phyloP scores from a whole-genome alignment of 2,329 filamentous ascomycete species.

The Xylaria sp. region DNA sequence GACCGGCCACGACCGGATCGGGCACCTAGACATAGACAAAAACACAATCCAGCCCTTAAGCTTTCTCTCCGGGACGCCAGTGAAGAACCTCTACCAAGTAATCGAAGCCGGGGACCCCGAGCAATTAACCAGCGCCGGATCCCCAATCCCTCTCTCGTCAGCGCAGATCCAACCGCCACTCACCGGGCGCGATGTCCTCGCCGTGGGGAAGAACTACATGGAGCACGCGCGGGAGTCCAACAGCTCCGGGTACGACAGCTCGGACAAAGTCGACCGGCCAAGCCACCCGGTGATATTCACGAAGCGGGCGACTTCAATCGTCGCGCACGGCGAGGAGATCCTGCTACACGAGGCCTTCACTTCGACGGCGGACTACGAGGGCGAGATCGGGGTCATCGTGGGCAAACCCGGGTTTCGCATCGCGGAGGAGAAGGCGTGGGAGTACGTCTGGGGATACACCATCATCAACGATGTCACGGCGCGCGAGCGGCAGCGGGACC shows the following conservation, averaged over 20 bases:
- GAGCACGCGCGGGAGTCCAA: constrained; percentile 28
- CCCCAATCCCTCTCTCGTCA: neutral
- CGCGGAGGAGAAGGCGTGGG: constrained; percentile 17
- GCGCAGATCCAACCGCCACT: constrained; percentile 19
- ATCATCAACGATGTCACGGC: constrained; percentile 27
- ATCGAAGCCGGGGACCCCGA: constrained; percentile 23
- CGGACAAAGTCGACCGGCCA: constrained; percentile 24
- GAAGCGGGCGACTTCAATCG: constrained; percentile 25
- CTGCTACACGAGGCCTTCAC: constrained; percentile 23
- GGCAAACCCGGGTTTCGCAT: constrained; percentile 19
- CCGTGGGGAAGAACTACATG: constrained; percentile 25
- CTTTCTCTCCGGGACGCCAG: constrained; percentile 21
- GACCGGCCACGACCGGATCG: constrained; percentile 17
- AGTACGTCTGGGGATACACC: constrained; percentile 27
- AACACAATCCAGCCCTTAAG: constrained; percentile 22
- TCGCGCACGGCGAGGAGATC: constrained; percentile 18
- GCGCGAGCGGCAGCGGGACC: constrained; percentile 24
- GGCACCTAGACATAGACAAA: constrained; percentile 11
- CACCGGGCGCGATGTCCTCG: constrained; percentile 23
- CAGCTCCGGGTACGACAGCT: constrained; percentile 27
- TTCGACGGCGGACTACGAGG: constrained; percentile 24
- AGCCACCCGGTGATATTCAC: constrained; percentile 27
- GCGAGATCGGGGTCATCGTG: constrained; percentile 27
- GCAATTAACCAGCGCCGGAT: constrained; percentile 5
- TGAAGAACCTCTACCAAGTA: constrained; percentile 23